Conservation (phyloP, 495 filamentous ascomycete genomes). For the Letharia lupina region DNA sequence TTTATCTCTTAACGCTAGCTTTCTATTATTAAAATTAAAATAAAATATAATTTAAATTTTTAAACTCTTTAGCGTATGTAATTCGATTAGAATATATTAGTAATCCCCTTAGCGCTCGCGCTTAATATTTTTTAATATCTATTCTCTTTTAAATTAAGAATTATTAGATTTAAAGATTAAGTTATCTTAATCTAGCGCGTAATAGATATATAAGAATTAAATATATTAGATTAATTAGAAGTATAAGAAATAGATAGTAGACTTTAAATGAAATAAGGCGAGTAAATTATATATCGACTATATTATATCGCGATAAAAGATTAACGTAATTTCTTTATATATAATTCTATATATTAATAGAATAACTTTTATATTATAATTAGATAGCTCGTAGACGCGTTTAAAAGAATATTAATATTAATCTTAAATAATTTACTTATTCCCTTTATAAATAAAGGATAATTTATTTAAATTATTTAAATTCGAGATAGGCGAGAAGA, state of each 20-base stretch:
- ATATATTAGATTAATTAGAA: not conserved
- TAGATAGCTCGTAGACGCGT: not conserved
- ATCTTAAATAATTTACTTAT: not conserved
- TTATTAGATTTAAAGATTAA: not conserved
- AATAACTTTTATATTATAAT: not conserved
- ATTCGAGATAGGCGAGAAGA: not conserved
- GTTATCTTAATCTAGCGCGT: not conserved
- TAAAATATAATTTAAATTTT: not conserved
- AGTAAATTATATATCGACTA: not conserved
- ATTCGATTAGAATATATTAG: not conserved
- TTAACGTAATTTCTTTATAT: not conserved
- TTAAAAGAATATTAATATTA: not conserved
- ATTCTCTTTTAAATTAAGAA: not conserved
- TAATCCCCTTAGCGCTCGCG: not conserved
- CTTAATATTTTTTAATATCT: not conserved
- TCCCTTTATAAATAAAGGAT: not conserved
- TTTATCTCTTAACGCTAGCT: not conserved
- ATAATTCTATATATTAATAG: not conserved
- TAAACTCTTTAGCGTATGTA: not conserved
- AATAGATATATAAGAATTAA: not conserved
- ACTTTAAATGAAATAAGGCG: not conserved
- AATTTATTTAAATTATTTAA: not conserved
- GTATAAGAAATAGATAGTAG: not conserved
- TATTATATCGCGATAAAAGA: not conserved
- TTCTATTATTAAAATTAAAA: not conserved